These are phyloP conservation scores for Calocybe gangraenosa DNA, from an alignment of 768 basidiomycete species.

Conservation along the genomic window DNA sequence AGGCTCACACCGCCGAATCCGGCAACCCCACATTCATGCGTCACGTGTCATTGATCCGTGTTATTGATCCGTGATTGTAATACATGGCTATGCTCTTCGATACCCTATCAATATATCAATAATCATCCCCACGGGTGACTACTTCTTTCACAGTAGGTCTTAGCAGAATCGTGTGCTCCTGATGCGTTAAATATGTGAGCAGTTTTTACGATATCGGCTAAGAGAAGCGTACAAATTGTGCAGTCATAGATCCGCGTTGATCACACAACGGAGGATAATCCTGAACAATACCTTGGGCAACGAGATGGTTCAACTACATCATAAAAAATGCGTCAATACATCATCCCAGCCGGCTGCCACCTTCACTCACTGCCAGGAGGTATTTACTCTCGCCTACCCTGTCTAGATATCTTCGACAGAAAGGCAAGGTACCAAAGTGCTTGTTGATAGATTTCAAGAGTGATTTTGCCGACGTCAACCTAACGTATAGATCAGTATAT, in stretches of 20 bases:
- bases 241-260: slow-evolving; percentile 83
- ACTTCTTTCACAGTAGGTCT: slow-evolving; percentile 85
- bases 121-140: slow-evolving; percentile 82
- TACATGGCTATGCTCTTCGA: background rate
- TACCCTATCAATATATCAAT: slow-evolving; percentile 31
- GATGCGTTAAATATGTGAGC: slow-evolving; percentile 6
- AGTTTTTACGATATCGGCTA: slow-evolving; percentile 1
- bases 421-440: slow-evolving; percentile 94
- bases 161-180: slow-evolving; percentile 86
- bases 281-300: slow-evolving; percentile 81
- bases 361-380: slow-evolving; percentile 68
- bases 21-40: no score
- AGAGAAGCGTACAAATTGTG: slow-evolving; percentile 71
- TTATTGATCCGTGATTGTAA: background rate
- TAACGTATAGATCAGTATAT: slow-evolving; percentile 22
- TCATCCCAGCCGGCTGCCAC: background rate
- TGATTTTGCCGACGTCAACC: slow-evolving; percentile 80
- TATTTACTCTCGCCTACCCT: slow-evolving; percentile 91
- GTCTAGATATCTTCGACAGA: slow-evolving; percentile 93
- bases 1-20: no score
- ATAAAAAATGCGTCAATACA: slow-evolving; percentile 1
- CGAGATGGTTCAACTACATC: slow-evolving; percentile 80
- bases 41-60: no score
- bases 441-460: slow-evolving; percentile 84
- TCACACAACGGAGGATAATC: slow-evolving; percentile 94